Conservation (phyloP, 1,284 basidiomycete genomes). For the Schizopora paradoxa region DNA sequence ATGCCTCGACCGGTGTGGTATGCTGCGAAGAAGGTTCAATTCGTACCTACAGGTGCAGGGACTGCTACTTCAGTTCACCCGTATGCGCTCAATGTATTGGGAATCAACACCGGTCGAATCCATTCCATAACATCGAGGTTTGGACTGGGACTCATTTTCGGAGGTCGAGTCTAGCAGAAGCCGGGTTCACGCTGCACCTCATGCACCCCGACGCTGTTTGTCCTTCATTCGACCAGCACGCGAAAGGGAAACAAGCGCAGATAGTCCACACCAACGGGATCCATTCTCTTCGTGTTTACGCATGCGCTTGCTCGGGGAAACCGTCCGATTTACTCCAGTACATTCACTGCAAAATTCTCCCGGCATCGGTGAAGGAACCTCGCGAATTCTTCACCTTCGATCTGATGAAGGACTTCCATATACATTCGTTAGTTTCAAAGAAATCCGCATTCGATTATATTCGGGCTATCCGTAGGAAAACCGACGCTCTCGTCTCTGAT, state of each 20-base stretch:
- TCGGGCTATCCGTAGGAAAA: not conserved
- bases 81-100: constrained; percentile 1
- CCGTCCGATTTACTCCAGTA: not conserved
- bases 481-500: not conserved
- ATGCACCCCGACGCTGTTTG: constrained; percentile 2
- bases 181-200: constrained; percentile 4
- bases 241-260: not conserved
- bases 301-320: not conserved
- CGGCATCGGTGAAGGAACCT: not conserved
- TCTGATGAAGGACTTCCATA: not conserved
- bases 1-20: too few species aligned
- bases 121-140: constrained; percentile 3
- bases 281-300: not conserved
- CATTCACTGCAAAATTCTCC: not conserved
- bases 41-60: not conserved
- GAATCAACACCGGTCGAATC: not conserved
- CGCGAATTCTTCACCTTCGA: not conserved
- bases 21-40: not conserved
- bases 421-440: not conserved
- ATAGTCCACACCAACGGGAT: not conserved
- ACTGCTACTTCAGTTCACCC: not conserved
- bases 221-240: not conserved
- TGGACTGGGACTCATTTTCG: constrained; percentile 5
- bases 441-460: not conserved
- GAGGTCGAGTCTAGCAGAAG: not conserved